Conservation (phyloP, 345 rosid genomes). For the Diplotaxis tenuifolia region DNA sequence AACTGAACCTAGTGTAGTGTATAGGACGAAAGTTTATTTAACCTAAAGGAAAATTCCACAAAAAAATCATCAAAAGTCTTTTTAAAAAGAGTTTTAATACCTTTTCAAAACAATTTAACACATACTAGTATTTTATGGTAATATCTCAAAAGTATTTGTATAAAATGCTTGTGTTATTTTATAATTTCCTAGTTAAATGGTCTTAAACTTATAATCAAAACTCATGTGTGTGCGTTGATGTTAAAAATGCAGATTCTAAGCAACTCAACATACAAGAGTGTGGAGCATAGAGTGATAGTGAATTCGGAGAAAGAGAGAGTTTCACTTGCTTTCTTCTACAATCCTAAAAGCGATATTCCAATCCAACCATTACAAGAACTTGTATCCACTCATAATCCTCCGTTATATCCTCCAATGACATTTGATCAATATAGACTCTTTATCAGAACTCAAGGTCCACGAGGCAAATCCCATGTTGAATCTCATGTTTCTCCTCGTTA, state of each 20-base stretch:
- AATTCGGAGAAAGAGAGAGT: no score
- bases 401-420: constrained; percentile 70
- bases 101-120: neutral
- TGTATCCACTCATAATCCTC: constrained; percentile 52
- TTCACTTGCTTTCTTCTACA: no score
- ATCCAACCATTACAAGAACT: constrained; percentile 67
- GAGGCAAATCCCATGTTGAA: constrained; percentile 86
- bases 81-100: neutral
- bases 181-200: neutral
- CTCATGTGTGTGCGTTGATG: constrained; percentile 5
- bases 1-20: neutral
- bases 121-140: neutral
- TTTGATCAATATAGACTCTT: constrained; percentile 79
- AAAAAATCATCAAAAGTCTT: neutral
- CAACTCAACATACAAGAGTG: constrained; percentile 82
- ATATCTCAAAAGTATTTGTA: neutral
- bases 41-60: neutral
- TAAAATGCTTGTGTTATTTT: neutral
- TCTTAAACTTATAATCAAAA: neutral
- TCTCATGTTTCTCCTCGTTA: constrained; percentile 46
- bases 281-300: no score
- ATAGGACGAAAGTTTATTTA: neutral
- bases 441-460: constrained; percentile 73
- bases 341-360: no score
- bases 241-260: constrained; percentile 61